Conservation (phyloP, 1,284 basidiomycete species). For the Cutaneotrichosporon cyanovorans region DNA sequence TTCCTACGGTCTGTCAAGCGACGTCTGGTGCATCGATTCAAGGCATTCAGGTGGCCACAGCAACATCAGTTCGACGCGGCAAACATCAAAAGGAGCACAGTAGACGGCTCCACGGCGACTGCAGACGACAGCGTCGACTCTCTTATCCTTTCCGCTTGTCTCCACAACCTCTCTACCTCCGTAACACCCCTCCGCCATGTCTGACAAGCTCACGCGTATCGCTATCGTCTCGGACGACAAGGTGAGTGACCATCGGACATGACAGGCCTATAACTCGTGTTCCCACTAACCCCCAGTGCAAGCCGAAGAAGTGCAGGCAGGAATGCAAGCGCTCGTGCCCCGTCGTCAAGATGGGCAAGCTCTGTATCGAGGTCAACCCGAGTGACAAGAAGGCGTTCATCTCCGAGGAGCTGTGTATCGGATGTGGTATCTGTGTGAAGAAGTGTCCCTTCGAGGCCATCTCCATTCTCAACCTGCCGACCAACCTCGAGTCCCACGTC, state of each 20-base stretch:
- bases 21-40: too few relatives aligned
- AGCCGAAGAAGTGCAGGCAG: slow-evolving; percentile 62
- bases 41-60: neutral
- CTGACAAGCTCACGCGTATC: slow-evolving; percentile 89
- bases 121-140: neutral
- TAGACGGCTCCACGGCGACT: neutral
- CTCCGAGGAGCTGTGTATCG: slow-evolving; percentile 92
- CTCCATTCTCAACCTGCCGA: slow-evolving; percentile 92
- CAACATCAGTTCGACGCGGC: too few relatives aligned
- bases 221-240: slow-evolving; percentile 86
- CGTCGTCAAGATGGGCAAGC: slow-evolving; percentile 95
- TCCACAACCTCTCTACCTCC: neutral
- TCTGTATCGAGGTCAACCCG: slow-evolving; percentile 93
- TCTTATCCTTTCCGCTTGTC: neutral
- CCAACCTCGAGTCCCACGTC: slow-evolving; percentile 85
- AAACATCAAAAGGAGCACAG: neutral
- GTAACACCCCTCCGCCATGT: slow-evolving; percentile 19
- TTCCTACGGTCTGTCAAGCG: too few relatives aligned
- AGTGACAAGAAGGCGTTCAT: slow-evolving; percentile 94
- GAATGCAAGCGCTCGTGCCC: slow-evolving; percentile 70
- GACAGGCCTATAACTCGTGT: slow-evolving; percentile 1
- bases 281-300: slow-evolving; percentile 53
- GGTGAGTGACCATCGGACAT: too few relatives aligned
- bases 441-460: slow-evolving; percentile 99
- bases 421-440: slow-evolving; percentile 97